Evolutionary conservation across 1,284 basidiomycete species (phyloP), one percentile per base, ranked within the genome.

Genomic region (Laetiporus sulphureus): DNA sequence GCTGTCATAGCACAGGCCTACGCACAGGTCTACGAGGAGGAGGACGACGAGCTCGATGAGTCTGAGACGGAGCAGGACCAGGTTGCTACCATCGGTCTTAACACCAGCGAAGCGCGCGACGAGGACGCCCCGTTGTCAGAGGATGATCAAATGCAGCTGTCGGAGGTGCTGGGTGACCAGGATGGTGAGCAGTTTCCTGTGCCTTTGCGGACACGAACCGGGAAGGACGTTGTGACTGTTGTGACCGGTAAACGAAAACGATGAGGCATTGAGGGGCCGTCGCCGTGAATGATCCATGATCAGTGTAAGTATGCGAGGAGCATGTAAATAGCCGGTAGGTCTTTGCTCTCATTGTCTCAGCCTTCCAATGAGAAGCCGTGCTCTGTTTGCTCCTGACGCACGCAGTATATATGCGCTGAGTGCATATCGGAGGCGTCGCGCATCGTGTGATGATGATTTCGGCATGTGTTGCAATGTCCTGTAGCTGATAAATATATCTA

Each of bases 1-100:
- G 80, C 81, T 13, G 81, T 80, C 0, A 77, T 87, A 46, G 82
- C 79, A 3, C 77, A 85, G 48, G 59, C 59, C 3, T 57, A 60
- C 31, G 75, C 72, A 4, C 74, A 50, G 16, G 49, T 50, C 13
- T 59, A 57, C 44, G 58, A 56, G 35, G 55, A 58, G 21, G 57
- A 30, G 33, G 19, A 33, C 30, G 12, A 36, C 13, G 20, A 41
- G 19, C 13, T 24, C 16, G 16, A 13, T 13, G 25, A 27, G 25
- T 27, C 25, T 27, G 25, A 13, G 25, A 7, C 25, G 13, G 25
- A 27, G 25, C n/a, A n/a, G n/a, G n/a, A n/a, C n/a, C n/a, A n/a
- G n/a, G n/a, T n/a, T n/a, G n/a, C n/a, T n/a, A 7, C 13, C 25
- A 27, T 27, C 13, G 25, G 25, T 7, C 25, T 13, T 7, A 27